phyloP scores from a whole-genome alignment of 2,329 filamentous ascomycete species.

The Aureobasidium sp. region DNA sequence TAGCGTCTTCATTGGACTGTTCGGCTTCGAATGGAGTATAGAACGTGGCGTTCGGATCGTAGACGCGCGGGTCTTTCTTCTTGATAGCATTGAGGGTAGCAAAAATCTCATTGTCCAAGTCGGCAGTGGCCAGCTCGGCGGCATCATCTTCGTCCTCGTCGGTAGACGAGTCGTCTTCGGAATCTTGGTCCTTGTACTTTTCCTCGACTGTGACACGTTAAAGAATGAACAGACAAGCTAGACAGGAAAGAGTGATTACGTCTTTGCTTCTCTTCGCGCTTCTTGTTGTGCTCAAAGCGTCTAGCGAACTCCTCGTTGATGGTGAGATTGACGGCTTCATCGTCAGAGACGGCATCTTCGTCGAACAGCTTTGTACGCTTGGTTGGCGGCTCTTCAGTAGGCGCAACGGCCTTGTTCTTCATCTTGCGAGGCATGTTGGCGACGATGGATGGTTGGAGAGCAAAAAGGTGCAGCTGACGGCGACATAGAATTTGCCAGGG shows the following conservation, averaged over 20 bases:
- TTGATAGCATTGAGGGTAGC: constrained; percentile 82
- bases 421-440: constrained; percentile 15
- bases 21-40: constrained; percentile 60
- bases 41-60: constrained; percentile 73
- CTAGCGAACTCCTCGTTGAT: constrained; percentile 87
- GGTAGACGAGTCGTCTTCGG: constrained; percentile 59
- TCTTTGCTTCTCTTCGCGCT: constrained; percentile 75
- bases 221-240: constrained; percentile 13
- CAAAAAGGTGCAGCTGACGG: neutral
- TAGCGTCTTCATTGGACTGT: constrained; percentile 24
- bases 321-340: constrained; percentile 38
- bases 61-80: constrained; percentile 84
- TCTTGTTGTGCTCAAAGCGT: constrained; percentile 95
- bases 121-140: constrained; percentile 76
- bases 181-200: constrained; percentile 58
- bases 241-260: constrained; percentile 36
- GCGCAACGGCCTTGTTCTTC: constrained; percentile 7
- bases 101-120: constrained; percentile 78
- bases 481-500: constrained; percentile 13
- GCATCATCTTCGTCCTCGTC: constrained; percentile 82
- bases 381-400: constrained; percentile 19
- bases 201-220: constrained; percentile 62
- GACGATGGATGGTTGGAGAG: neutral
- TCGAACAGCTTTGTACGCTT: constrained; percentile 30
- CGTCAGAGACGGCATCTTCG: constrained; percentile 20